Percentiles rank a stretch among this genome's conserved stretches.
These are phyloP conservation scores for Salicornia ramosissima DNA, from an alignment of 148 eudicot species.

Conservation along the genomic window DNA sequence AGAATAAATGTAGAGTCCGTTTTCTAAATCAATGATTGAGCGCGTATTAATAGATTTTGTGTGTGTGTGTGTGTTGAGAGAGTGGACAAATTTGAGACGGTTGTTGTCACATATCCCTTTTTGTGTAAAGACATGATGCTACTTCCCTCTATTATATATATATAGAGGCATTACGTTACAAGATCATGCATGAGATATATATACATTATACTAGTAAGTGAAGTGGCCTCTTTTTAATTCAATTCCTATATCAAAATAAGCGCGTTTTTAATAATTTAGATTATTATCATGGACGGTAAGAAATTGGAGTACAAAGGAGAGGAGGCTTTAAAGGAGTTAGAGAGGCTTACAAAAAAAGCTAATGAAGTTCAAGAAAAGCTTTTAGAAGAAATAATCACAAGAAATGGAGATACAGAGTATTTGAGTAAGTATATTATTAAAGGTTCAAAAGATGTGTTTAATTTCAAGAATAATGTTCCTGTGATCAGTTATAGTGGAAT, in stretches of 20 bases:
- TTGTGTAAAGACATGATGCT: too few relatives aligned
- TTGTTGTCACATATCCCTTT: not conserved
- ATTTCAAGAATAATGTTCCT: slow-evolving; percentile 54
- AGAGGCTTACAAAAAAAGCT: slow-evolving; percentile 46
- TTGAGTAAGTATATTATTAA: slow-evolving; percentile 42
- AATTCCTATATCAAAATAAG: not conserved
- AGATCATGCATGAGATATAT: slow-evolving; percentile 19
- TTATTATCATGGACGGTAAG: slow-evolving; percentile 50
- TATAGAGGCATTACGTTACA: slow-evolving; percentile 3
- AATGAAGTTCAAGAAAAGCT: slow-evolving; percentile 57
- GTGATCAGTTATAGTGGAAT: slow-evolving; percentile 47
- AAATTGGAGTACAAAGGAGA: slow-evolving; percentile 69
- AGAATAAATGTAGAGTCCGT: too few relatives aligned
- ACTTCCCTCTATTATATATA: slow-evolving; percentile 8
- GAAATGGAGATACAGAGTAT: slow-evolving; percentile 58
- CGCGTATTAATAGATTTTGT: too few relatives aligned
- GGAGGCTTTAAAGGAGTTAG: slow-evolving; percentile 58
- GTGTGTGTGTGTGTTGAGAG: too few relatives aligned
- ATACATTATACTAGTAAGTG: too few relatives aligned
- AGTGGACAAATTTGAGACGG: too few relatives aligned
- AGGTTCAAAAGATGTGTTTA: slow-evolving; percentile 36
- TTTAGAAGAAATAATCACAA: slow-evolving; percentile 42
- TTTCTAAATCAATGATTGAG: too few relatives aligned
- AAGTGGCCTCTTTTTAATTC: too few relatives aligned
- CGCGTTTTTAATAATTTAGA: not conserved